A percentile compares a stretch with the other conserved stretches of the same genome.
Evolutionary conservation across 257 asterid genomes (phyloP).

Genomic region (Nicotiana tabacum): DNA sequence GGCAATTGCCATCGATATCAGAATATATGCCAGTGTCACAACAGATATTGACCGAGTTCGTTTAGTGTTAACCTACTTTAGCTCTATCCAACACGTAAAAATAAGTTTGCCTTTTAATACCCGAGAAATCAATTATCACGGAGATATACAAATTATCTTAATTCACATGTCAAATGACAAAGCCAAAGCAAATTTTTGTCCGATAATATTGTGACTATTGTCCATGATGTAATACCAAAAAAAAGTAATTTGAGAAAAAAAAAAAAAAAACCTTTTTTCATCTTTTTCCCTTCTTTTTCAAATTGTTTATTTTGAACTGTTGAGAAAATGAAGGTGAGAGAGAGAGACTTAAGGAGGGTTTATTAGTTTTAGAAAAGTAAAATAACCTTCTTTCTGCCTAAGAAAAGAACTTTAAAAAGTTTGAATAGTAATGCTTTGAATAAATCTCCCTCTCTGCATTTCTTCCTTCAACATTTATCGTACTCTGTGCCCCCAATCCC

Average conservation of each 20-base stretch:
- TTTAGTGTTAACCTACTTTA: background rate
- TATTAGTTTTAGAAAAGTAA: background rate
- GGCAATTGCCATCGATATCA: background rate
- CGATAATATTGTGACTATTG: background rate
- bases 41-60: background rate
- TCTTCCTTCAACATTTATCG: background rate
- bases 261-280: background rate
- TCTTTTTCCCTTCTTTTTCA: background rate
- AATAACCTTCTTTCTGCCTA: background rate
- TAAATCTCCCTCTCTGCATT: constrained; percentile 10
- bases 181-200: background rate
- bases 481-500: background rate
- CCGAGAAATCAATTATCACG: too few relatives aligned
- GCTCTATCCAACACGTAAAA: background rate
- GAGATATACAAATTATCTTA: background rate
- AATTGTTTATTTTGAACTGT: too few relatives aligned
- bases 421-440: background rate
- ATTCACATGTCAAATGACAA: background rate
- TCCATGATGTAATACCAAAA: background rate
- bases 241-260: background rate
- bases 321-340: too few relatives aligned
- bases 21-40: background rate
- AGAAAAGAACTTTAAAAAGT: background rate
- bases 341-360: background rate
- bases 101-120: too few relatives aligned